Evolutionary conservation across 2,329 filamentous ascomycete species (phyloP), one percentile per base, ranked within the genome.

Genomic region (Berkeleyomyces basicola): DNA sequence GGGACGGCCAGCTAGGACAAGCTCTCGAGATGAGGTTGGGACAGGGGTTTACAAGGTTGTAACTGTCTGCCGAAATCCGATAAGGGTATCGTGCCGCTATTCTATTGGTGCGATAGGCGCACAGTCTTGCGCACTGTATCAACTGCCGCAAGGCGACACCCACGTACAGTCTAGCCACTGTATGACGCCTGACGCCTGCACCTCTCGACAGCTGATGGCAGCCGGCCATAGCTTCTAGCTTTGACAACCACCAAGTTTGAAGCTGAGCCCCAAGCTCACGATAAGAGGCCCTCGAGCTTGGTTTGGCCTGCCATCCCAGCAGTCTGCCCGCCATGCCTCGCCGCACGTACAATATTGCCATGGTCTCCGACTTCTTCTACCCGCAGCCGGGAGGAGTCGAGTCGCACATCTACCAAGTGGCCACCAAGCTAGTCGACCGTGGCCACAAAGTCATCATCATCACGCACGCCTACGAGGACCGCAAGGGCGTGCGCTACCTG

Each of bases 311-410:
- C 33, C 51, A 7, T 14, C 36, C 31, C 40, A 55, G 16, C 36
- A 31, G 57, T 36, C 39, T 66, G 68, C 66, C 69, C 72, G 74
- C 68, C 62, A 82, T 80, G 74, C 73, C 77, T 68, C 79, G 77
- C 68, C 77, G 77, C 67, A 82, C 79, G 40, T 86, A 85, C 73
- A 85, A 83, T 70, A 86, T 86, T 75, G 83, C 83, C 66, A 99
- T 99, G 93, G 88, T 96, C 73, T 91, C 92, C 81, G 93, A 99
- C 79, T 96, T 95, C 81, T 99, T 99, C 84, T 99, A 95, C 72
- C 93, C 93, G 11, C 92, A 97, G 71, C 92, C 93, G 61, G 91
- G 93, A 71, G 93, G 93, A 69, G 84, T 99, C 67, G 93, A 99
- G 77, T 95, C 90, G 74, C 93, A 99, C 75, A 97, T 99, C 69